Percentiles rank a stretch among this genome's conserved stretches.
phyloP scores from a whole-genome alignment of 2,329 filamentous ascomycete species.

The Orbilia javanica region DNA sequence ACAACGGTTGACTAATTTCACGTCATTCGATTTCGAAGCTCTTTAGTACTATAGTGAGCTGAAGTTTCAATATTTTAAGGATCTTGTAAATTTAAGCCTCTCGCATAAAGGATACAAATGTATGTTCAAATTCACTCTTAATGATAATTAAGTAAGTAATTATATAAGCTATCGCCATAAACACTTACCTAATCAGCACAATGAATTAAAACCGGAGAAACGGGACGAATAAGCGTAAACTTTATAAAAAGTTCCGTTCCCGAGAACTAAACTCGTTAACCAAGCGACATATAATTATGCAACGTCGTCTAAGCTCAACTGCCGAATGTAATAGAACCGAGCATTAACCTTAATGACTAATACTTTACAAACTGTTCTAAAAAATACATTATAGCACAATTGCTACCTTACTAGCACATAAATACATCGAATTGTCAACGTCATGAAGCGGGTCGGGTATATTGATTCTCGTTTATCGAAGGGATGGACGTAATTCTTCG shows the following conservation, averaged over 20 bases:
- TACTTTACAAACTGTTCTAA: conserved; percentile 15
- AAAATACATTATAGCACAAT: not conserved
- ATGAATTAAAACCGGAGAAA: conserved; percentile 25
- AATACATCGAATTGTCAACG: conserved; percentile 2
- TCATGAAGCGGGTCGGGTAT: conserved; percentile 20
- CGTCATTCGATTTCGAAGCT: too few species aligned
- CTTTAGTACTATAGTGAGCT: too few species aligned
- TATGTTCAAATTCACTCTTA: too few species aligned
- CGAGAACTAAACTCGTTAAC: not conserved
- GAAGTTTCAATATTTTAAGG: too few species aligned
- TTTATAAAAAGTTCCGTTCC: not conserved
- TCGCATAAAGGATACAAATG: too few species aligned
- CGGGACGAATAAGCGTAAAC: conserved; percentile 51
- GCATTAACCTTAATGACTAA: conserved; percentile 15
- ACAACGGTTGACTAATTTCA: too few species aligned
- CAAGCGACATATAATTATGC: not conserved
- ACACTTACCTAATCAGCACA: too few species aligned
- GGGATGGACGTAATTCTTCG: not conserved
- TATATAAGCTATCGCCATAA: too few species aligned
- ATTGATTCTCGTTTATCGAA: conserved; percentile 28
- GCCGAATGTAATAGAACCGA: conserved; percentile 2
- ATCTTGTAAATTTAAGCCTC: too few species aligned
- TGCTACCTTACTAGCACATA: not conserved
- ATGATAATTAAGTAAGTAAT: not conserved
- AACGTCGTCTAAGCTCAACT: not conserved